Evolutionary conservation across 306 rosid genomes (phyloP), one percentile per base, ranked within the genome.

Genomic region (Glycine latifolia): DNA sequence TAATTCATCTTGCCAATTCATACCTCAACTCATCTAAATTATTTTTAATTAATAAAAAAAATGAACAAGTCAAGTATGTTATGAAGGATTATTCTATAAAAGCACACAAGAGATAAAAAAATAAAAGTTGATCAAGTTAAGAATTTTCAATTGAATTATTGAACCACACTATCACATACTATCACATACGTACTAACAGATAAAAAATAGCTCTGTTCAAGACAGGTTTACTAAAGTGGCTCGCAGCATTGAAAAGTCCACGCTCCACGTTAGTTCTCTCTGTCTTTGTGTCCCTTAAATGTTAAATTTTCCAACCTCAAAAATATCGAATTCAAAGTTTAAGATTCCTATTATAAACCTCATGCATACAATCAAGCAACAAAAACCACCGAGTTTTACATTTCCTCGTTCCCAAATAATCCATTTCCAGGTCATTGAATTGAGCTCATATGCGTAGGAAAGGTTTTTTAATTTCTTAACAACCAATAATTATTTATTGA

Each of bases 181-280:
- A 55, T 15, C 60, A 47, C 10, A 26, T 20, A 26, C 31, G 31
- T 26, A 60, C 44, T 11, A 9, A 61, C 31, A 17, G 20, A 60
- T 26, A 20, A 20, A 9, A 61, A 61, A 16, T 20, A 58, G 17
- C 66, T 20, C 39, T 60, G 7, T 60, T 60, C 39, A 20, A 60
- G 41, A 62, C 69, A 62, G n/a, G 46, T 62, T 2, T 60, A 8
- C 14, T 8, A 60, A 20, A 9, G 44, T 31, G 44, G 6, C 44
- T 10, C 44, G 44, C 44, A 33, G 15, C 68, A 31, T 65, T 6
- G 11, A 65, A 35, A 75, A 59, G 79, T 75, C 79, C 46, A 20
- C 47, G 26, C 31, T 33, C 47, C 55, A 26, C 41, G 59, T 13
- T 20, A 46, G 31, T 17, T 52, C 33, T 5, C 10, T 55, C 4